These are phyloP conservation scores for Entomortierella chlamydospora DNA, from an alignment of 192 early-diverging fungal species.

Conservation along the genomic window DNA sequence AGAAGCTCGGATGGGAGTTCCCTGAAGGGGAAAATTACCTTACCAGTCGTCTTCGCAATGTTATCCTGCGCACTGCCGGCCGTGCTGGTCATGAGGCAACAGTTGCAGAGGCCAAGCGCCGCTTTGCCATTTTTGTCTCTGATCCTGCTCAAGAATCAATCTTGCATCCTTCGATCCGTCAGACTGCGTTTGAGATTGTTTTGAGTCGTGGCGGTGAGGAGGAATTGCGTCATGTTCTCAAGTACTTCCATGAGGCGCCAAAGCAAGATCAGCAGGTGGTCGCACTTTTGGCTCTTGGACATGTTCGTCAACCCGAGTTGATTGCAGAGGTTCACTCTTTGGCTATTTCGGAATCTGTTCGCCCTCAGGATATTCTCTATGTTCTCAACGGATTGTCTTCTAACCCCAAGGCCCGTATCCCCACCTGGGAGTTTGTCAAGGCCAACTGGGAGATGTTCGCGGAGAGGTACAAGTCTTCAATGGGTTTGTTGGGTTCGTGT, in stretches of 20 bases:
- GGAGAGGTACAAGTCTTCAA: conserved; percentile 52
- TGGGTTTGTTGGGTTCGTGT: conserved; percentile 58
- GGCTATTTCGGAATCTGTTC: conserved; percentile 73
- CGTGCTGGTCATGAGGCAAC: conserved; percentile 72
- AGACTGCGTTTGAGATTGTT: conserved; percentile 78
- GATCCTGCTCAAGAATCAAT: conserved; percentile 69
- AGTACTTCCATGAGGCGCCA: conserved; percentile 67
- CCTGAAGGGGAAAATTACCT: conserved; percentile 78
- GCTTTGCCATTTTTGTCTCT: conserved; percentile 76
- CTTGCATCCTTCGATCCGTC: conserved; percentile 80
- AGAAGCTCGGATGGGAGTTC: conserved; percentile 84
- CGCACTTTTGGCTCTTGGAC: conserved; percentile 74
- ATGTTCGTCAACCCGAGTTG: conserved; percentile 66
- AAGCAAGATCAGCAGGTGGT: conserved; percentile 76
- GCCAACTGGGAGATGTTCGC: conserved; percentile 65
- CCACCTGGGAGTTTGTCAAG: conserved; percentile 77
- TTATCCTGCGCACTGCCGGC: conserved; percentile 83
- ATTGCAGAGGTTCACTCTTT: conserved; percentile 71
- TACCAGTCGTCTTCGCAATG: conserved; percentile 78
- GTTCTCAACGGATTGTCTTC: conserved; percentile 55
- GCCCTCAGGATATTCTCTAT: conserved; percentile 77
- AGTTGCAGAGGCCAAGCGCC: conserved; percentile 73
- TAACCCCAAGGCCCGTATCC: conserved; percentile 66
- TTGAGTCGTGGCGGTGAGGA: conserved; percentile 71
- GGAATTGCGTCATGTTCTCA: conserved; percentile 70